Evolutionary conservation across 768 basidiomycete genomes (phyloP).

Genomic region (Boletus patriciae): DNA sequence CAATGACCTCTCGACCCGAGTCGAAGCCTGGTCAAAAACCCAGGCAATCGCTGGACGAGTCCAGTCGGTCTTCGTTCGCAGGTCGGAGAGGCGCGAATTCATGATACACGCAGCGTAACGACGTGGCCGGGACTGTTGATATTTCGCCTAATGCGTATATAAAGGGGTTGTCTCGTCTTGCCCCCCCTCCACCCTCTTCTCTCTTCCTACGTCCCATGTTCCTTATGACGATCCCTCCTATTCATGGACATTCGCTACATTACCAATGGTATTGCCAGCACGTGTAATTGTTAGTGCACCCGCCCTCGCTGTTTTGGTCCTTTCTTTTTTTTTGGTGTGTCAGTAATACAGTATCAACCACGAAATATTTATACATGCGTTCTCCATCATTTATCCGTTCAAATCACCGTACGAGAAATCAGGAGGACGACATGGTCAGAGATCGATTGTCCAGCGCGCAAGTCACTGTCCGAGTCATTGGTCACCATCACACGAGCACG

Average conservation of each 20-base stretch:
- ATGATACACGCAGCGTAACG: constrained; percentile 12
- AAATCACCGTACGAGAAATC: background rate
- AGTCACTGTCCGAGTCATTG: background rate
- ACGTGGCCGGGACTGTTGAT: constrained; percentile 9
- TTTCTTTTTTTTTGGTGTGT: constrained; percentile 13
- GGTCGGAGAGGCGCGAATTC: constrained; percentile 31
- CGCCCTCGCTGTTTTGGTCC: constrained; percentile 21
- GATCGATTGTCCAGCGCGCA: background rate
- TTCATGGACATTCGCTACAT: constrained; percentile 23
- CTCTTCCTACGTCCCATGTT: constrained; percentile 2
- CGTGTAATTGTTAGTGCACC: constrained; percentile 30
- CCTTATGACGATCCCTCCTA: constrained; percentile 9
- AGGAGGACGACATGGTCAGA: background rate
- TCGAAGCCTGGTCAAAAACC: constrained; percentile 21
- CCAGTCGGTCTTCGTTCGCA: constrained; percentile 27
- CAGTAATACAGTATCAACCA: constrained; percentile 17
- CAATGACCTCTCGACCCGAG: constrained; percentile 36
- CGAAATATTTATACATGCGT: constrained; percentile 23
- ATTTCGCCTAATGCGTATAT: constrained; percentile 18
- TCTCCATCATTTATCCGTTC: constrained; percentile 1
- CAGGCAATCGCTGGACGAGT: constrained; percentile 32
- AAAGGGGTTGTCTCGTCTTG: constrained; percentile 3
- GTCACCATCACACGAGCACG: constrained; percentile 25
- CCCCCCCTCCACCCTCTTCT: background rate
- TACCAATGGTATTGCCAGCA: constrained; percentile 26